These are phyloP conservation scores for Cruciata laevipes DNA, from an alignment of 257 asterid species.

Conservation along the genomic window DNA sequence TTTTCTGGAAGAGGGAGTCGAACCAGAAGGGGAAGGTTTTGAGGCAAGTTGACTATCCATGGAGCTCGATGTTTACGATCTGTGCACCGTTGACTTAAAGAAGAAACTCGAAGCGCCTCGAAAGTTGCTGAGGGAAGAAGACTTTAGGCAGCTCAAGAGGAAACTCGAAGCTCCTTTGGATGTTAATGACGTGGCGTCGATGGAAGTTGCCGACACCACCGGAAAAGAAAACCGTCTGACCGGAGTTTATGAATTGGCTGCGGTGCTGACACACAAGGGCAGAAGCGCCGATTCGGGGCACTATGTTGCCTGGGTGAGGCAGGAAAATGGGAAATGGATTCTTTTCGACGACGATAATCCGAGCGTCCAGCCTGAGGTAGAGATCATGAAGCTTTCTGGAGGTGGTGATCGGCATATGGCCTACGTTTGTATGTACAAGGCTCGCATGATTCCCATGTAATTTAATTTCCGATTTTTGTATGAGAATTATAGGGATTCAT, in stretches of 20 bases:
- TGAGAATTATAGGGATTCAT: too few species aligned
- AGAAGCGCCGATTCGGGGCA: slow-evolving; percentile 99
- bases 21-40: slow-evolving; percentile 97
- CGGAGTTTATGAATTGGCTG: slow-evolving; percentile 86
- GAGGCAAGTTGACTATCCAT: slow-evolving; percentile 98
- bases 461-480: too few species aligned
- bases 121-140: slow-evolving; percentile 81
- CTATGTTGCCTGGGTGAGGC: slow-evolving; percentile 97
- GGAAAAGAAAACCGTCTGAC: slow-evolving; percentile 69
- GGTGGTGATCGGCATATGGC: slow-evolving; percentile 99
- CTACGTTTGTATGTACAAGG: slow-evolving; percentile 86
- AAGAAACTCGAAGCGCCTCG: slow-evolving; percentile 86
- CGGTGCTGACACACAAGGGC: slow-evolving; percentile 98
- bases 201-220: slow-evolving; percentile 47
- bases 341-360: slow-evolving; percentile 86
- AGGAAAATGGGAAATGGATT: slow-evolving; percentile 95
- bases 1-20: slow-evolving; percentile 99
- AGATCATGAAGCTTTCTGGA: slow-evolving; percentile 82
- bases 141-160: too few species aligned
- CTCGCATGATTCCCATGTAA: slow-evolving; percentile 56
- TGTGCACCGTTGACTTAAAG: slow-evolving; percentile 82
- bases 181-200: slow-evolving; percentile 62
- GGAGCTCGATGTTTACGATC: slow-evolving; percentile 79
- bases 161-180: slow-evolving; percentile 25
- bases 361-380: slow-evolving; percentile 82